phyloP scores from a whole-genome alignment of 2,329 filamentous ascomycete species.

The Fusarium sacchari region DNA sequence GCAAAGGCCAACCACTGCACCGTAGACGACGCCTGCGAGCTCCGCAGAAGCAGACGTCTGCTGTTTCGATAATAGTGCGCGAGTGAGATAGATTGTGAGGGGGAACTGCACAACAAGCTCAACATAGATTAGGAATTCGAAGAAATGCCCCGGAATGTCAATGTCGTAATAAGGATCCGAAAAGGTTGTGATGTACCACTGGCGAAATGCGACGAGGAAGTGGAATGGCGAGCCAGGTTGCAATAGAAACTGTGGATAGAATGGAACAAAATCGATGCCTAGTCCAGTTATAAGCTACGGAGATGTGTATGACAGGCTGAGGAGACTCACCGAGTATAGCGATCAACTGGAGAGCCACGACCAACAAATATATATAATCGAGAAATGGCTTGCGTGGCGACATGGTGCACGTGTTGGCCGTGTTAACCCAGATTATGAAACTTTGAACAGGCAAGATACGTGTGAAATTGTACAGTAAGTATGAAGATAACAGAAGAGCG shows the following conservation, averaged over 20 bases:
- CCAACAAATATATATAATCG: neutral
- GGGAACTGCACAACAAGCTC: neutral
- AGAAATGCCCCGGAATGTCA: neutral
- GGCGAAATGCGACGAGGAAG: neutral
- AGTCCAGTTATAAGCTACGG: neutral
- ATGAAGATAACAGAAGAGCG: neutral
- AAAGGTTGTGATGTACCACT: neutral
- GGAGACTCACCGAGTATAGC: neutral
- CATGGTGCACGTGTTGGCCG: neutral
- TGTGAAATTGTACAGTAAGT: no score
- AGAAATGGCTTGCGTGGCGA: neutral
- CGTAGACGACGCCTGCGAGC: neutral
- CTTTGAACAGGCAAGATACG: neutral
- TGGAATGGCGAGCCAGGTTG: neutral
- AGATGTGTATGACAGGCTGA: rapidly evolving
- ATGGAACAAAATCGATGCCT: neutral
- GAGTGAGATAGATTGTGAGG: neutral
- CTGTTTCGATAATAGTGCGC: neutral
- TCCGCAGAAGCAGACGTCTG: neutral
- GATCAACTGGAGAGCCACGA: neutral
- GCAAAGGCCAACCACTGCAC: neutral
- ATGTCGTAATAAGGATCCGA: neutral
- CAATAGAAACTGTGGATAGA: neutral
- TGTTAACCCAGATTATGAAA: neutral
- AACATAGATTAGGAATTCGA: neutral